Base-by-base conservation (phyloP, 1,284 basidiomycete genomes). In the Cystobasidium slooffiae region DNA sequence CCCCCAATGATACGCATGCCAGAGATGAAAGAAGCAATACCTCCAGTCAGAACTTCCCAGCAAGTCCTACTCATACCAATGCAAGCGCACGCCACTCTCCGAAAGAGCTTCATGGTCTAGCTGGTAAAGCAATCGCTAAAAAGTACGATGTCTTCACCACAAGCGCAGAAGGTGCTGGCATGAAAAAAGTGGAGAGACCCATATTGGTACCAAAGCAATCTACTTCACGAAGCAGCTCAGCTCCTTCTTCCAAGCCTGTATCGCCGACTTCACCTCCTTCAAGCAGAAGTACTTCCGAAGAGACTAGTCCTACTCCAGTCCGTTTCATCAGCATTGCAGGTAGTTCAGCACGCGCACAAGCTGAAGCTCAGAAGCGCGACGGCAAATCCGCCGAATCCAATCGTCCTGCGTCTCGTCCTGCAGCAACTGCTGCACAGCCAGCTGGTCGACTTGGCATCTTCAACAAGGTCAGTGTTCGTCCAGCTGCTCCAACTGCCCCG, bases 391-490 rank as follows among this genome's bases (percentile, higher is more conserved):
- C 10, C 18, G 8, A 18, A 6, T 24, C 18, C 39, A 63, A 24
- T 5, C 61, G 22, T 24, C 47, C 22, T 12, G 3, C n/a, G 6
- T 22, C 47, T 22, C 20, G 12, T 12, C 20, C 56, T 43, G 16
- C 16, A 3, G 8, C 3, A 6, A 9, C 56, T 59, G 16, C 56
- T 18, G 44, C 39, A 7, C 44, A n/a, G 6, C 16, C 20, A 24
- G 10, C 61, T 12, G 44, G 61, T 12, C 44, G 43, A 47, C 20
- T 44, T 3, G 43, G 47, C n/a, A 51, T 63, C 31, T 63, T 63
- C 44, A 63, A 63, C 43, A 63, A 63, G 61, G 47, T 43, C 14
- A 63, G 44, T 16, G 47, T 63, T 16, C 61, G 61, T 8, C 44
- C 44, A 49, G 39, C 61, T 47, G 59, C 22, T 43, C 22, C 59